Evolutionary conservation across 2,329 filamentous ascomycete genomes (phyloP).

Genomic region (Pseudocercospora vitis): DNA sequence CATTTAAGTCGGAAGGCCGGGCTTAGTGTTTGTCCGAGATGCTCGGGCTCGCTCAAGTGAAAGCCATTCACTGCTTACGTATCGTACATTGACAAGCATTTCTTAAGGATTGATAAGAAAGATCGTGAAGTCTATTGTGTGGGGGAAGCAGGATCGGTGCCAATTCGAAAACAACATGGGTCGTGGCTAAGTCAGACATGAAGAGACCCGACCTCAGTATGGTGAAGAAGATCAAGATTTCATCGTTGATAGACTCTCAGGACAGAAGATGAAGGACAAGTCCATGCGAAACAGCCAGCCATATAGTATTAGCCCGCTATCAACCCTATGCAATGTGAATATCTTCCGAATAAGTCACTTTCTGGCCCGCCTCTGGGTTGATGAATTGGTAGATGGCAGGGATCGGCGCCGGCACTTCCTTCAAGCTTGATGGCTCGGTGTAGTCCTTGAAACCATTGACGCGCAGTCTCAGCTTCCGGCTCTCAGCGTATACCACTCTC

Average conservation of each 20-base stretch:
- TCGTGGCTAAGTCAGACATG: too few relatives aligned
- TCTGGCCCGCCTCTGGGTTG: slow-evolving; percentile 28
- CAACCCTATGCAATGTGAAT: slow-evolving; percentile 11
- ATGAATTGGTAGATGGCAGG: slow-evolving; percentile 31
- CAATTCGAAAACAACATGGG: too few relatives aligned
- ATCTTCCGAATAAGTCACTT: slow-evolving; percentile 26
- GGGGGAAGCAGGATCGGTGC: too few relatives aligned
- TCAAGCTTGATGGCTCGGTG: slow-evolving; percentile 40
- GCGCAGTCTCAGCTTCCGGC: slow-evolving; percentile 41
- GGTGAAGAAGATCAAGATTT: too few relatives aligned
- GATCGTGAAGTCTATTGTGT: too few relatives aligned
- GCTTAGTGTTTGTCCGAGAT: background rate
- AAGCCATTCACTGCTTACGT: background rate
- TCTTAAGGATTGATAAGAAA: too few relatives aligned
- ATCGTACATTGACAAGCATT: background rate
- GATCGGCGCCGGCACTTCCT: slow-evolving; percentile 41
- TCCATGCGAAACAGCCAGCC: too few relatives aligned
- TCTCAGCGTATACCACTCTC: slow-evolving; percentile 45
- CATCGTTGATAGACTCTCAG: too few relatives aligned
- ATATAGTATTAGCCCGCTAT: too few relatives aligned
- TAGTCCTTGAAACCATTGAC: slow-evolving; percentile 45
- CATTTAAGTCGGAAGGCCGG: background rate
- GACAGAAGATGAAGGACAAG: too few relatives aligned
- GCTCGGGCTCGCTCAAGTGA: background rate
- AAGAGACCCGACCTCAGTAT: too few relatives aligned